Percentiles rank a stretch among this genome's conserved stretches.
These are phyloP conservation scores for Plenodomus biglobosus DNA, from an alignment of 2,329 filamentous ascomycete species.

Conservation along the genomic window DNA sequence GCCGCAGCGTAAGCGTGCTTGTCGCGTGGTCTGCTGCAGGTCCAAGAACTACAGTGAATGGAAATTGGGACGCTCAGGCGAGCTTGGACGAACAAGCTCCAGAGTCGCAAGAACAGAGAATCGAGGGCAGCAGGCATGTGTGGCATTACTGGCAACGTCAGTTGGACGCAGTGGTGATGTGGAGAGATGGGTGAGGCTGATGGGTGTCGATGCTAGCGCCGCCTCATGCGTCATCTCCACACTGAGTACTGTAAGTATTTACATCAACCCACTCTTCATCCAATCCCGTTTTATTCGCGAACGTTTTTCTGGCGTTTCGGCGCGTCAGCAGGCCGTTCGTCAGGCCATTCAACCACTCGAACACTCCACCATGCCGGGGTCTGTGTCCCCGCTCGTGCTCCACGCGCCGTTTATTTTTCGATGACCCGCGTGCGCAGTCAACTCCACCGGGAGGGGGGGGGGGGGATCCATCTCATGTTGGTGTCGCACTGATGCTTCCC, in stretches of 20 bases:
- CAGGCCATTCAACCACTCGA: constrained; percentile 8
- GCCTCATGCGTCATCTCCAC: not conserved
- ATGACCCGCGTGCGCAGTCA: not conserved
- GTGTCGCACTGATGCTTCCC: not conserved
- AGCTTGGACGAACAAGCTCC: not conserved
- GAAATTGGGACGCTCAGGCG: too few species aligned
- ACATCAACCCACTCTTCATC: not conserved
- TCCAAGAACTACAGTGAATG: not conserved
- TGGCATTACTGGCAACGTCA: not conserved
- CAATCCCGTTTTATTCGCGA: not conserved
- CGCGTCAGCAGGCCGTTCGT: constrained; percentile 9
- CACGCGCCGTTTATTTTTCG: constrained; percentile 4
- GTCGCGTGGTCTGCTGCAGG: not conserved
- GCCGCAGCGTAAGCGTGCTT: not conserved
- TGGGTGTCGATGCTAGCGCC: not conserved
- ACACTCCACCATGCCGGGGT: constrained; percentile 3
- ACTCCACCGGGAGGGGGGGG: constrained; percentile 1
- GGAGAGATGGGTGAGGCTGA: not conserved
- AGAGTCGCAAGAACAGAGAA: not conserved
- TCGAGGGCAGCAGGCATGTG: not conserved
- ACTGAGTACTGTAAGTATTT: too few species aligned
- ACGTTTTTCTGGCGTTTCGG: constrained; percentile 4
- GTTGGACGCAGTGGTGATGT: too few species aligned
- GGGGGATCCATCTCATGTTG: not conserved
- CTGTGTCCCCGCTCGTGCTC: not conserved